Percentiles rank a stretch among this genome's conserved stretches.
Evolutionary conservation across 2,329 filamentous ascomycete genomes (phyloP).

Genomic region (Leptographium flavum): DNA sequence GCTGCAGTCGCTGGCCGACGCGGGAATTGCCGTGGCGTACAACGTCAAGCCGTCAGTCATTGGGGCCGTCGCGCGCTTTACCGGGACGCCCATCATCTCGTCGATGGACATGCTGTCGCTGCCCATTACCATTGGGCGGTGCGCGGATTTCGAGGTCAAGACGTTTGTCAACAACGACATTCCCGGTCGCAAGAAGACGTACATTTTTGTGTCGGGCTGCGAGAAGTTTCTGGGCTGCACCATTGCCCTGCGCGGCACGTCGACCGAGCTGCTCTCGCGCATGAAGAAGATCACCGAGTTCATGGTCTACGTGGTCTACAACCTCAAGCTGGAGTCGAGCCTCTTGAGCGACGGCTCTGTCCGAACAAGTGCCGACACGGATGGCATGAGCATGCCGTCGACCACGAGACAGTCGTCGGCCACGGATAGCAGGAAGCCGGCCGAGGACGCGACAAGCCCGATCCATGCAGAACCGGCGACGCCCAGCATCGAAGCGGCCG

Average conservation of each 20-base stretch:
- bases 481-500: not conserved
- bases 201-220: conserved; percentile 88
- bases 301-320: conserved; percentile 98
- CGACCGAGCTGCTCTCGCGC: conserved; percentile 53
- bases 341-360: conserved; percentile 88
- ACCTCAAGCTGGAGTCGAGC: conserved; percentile 87
- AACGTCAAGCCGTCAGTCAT: conserved; percentile 95
- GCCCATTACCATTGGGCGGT: conserved; percentile 63
- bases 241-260: conserved; percentile 75
- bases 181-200: conserved; percentile 72
- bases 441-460: not conserved
- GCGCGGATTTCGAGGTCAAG: conserved; percentile 83
- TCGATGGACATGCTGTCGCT: conserved; percentile 85
- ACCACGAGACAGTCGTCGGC: conserved; percentile 19
- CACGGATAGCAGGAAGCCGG: not conserved
- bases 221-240: conserved; percentile 85
- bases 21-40: conserved; percentile 84
- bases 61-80: conserved; percentile 84
- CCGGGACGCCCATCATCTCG: conserved; percentile 82
- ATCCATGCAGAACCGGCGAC: conserved; percentile 1
- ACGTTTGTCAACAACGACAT: conserved; percentile 75
- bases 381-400: conserved; percentile 24
- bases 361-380: conserved; percentile 53
- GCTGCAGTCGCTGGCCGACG: conserved; percentile 73
- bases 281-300: conserved; percentile 95